Percentiles rank a stretch among this genome's conserved stretches.
Evolutionary conservation across 805 yeast species (phyloP).

Genomic region (Monosporozyma yasuniensis): DNA sequence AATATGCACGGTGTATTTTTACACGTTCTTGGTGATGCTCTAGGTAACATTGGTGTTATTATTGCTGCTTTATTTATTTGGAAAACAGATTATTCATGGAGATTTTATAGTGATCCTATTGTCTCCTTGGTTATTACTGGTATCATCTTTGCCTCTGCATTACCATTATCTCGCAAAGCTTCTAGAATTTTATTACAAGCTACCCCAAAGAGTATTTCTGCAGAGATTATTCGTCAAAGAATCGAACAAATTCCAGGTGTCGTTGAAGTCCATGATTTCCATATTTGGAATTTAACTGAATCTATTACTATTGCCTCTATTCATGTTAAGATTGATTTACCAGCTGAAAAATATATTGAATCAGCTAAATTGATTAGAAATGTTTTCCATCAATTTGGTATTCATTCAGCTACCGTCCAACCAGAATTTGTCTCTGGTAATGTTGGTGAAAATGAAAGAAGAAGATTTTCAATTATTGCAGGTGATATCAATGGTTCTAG

Average conservation of each 20-base stretch:
- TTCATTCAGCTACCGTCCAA: constrained; percentile 91
- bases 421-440: constrained; percentile 63
- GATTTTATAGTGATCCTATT: constrained; percentile 75
- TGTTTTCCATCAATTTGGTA: constrained; percentile 73
- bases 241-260: constrained; percentile 65
- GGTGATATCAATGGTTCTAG: constrained; percentile 7
- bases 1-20: constrained; percentile 96
- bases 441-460: constrained; percentile 27
- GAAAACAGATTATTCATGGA: constrained; percentile 89
- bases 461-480: constrained; percentile 28
- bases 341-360: constrained; percentile 54
- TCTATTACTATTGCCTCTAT: constrained; percentile 78
- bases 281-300: constrained; percentile 93
- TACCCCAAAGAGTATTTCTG: constrained; percentile 75
- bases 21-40: constrained; percentile 93
- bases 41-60: constrained; percentile 93
- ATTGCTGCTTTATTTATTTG: constrained; percentile 83
- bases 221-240: constrained; percentile 62
- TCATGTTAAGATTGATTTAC: constrained; percentile 65
- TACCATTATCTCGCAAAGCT: constrained; percentile 81
- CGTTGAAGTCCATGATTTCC: constrained; percentile 86
- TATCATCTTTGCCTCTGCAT: constrained; percentile 83
- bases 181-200: constrained; percentile 88
- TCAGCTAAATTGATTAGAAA: constrained; percentile 70
- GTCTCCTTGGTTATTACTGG: constrained; percentile 79